These are phyloP conservation scores for Lachancea sp. DNA, from an alignment of 805 yeast species.

Conservation along the genomic window DNA sequence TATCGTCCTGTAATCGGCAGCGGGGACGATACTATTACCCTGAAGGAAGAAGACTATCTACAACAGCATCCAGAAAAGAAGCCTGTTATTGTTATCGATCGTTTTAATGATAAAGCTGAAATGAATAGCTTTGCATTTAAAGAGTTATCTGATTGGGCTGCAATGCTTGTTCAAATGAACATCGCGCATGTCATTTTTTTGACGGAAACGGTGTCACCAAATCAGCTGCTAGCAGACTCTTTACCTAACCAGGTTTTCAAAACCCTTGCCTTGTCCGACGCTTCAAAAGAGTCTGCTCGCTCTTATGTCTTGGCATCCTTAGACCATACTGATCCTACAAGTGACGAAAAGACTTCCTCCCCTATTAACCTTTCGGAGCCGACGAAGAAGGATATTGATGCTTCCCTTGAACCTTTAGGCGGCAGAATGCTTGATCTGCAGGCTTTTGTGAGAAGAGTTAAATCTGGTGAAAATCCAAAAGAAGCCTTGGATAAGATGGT, in stretches of 20 bases:
- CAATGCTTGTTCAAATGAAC: conserved; percentile 65
- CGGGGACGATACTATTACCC: conserved; percentile 29
- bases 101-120: conserved; percentile 56
- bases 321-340: conserved; percentile 20
- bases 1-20: conserved; percentile 32
- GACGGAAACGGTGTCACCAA: conserved; percentile 77
- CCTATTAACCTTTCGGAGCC: conserved; percentile 14
- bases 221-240: conserved; percentile 59
- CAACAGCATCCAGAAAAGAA: conserved; percentile 80
- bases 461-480: conserved; percentile 76
- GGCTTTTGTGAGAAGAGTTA: conserved; percentile 78
- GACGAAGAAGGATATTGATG: conserved; percentile 39
- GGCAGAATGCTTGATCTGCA: conserved; percentile 94
- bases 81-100: conserved; percentile 79
- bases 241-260: conserved; percentile 86
- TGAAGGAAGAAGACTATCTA: conserved; percentile 73
- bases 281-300: conserved; percentile 62
- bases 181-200: conserved; percentile 85
- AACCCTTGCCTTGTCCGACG: conserved; percentile 70
- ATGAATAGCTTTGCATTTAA: conserved; percentile 61
- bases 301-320: conserved; percentile 60
- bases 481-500: conserved; percentile 77
- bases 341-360: conserved; percentile 19
- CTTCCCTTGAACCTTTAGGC: conserved; percentile 69
- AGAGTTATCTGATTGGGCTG: conserved; percentile 84